Percentiles rank a stretch among this genome's conserved stretches.
phyloP scores from a whole-genome alignment of 805 yeast species.

The Saccharomyces kudriavzevii region DNA sequence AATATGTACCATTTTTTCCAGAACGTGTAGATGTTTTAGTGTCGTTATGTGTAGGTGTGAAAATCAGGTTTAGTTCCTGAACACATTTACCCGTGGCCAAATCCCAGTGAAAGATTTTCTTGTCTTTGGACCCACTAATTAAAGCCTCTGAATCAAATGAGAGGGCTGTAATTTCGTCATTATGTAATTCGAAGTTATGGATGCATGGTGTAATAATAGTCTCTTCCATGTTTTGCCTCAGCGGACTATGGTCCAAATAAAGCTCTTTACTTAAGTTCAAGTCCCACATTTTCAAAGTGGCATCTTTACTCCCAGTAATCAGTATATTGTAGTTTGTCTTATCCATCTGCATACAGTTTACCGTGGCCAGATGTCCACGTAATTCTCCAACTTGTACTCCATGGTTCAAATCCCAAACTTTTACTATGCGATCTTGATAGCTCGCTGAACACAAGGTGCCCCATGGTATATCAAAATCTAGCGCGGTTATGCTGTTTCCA shows the following conservation, averaged over 20 bases:
- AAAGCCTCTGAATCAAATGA: conserved; percentile 44
- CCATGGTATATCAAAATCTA: conserved; percentile 66
- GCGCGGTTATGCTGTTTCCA: conserved; percentile 42
- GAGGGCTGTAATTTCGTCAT: conserved; percentile 58
- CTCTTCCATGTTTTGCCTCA: conserved; percentile 11
- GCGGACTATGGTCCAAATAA: conserved; percentile 17
- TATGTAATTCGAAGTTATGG: conserved; percentile 52
- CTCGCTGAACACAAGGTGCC: conserved; percentile 66
- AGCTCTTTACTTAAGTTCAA: conserved; percentile 26
- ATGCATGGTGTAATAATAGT: conserved; percentile 34
- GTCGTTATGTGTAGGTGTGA: conserved; percentile 8
- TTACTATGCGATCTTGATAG: conserved; percentile 65
- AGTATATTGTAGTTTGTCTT: conserved; percentile 34
- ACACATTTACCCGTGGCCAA: conserved; percentile 53
- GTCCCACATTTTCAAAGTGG: conserved; percentile 57
- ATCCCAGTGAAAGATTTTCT: conserved; percentile 74
- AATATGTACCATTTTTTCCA: conserved; percentile 2
- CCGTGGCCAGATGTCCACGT: conserved; percentile 58
- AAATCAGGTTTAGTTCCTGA: conserved; percentile 55
- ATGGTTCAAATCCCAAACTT: conserved; percentile 73
- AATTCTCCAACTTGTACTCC: conserved; percentile 44
- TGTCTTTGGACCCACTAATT: conserved; percentile 62
- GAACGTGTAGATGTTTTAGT: conserved; percentile 4
- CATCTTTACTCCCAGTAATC: conserved; percentile 54
- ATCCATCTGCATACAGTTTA: conserved; percentile 52